A percentile compares a stretch with the other conserved stretches of the same genome.
Conservation (phyloP, 352 stramenopile species). For the Thraustochytrium striatum region DNA sequence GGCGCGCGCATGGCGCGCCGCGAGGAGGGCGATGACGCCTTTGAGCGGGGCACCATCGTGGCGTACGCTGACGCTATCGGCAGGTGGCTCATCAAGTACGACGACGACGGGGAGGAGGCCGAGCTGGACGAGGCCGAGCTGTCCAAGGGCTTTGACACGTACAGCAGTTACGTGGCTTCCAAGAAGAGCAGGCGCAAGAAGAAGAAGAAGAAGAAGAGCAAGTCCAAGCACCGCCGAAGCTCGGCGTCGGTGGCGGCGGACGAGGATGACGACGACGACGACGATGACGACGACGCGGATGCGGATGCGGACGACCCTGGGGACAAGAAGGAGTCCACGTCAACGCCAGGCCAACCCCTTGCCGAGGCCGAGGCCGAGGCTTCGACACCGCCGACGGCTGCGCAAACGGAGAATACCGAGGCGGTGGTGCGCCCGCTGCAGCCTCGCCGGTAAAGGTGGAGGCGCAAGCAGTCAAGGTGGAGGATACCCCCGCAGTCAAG, state of each 20-base stretch:
- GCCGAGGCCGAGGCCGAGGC: too few relatives aligned
- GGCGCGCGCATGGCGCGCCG: conserved; percentile 10
- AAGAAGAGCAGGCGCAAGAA: too few relatives aligned
- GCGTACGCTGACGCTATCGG: neutral
- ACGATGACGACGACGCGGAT: conserved; percentile 20
- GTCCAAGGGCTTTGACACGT: neutral
- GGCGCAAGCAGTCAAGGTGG: too few relatives aligned
- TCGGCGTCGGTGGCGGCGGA: neutral
- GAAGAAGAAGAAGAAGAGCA: conserved; percentile 29
- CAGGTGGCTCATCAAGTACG: conserved; percentile 41
- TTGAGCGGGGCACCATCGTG: conserved; percentile 37
- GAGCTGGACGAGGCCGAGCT: neutral
- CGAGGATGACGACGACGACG: neutral
- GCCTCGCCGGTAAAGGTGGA: too few relatives aligned
- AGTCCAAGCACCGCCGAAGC: conserved; percentile 19
- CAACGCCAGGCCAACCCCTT: too few relatives aligned
- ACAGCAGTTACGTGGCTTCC: conserved; percentile 2
- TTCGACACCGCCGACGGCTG: too few relatives aligned
- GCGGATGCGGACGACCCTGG: neutral
- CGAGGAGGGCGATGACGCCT: neutral
- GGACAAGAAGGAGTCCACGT: too few relatives aligned
- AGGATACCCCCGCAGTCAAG: too few relatives aligned
- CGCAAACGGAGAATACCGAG: too few relatives aligned
- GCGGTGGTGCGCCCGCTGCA: too few relatives aligned
- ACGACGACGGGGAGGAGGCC: conserved; percentile 39